Percentiles rank a stretch among this genome's conserved stretches.
Conservation (phyloP, 2,329 filamentous ascomycete species). For the Teratosphaeria destructans region DNA sequence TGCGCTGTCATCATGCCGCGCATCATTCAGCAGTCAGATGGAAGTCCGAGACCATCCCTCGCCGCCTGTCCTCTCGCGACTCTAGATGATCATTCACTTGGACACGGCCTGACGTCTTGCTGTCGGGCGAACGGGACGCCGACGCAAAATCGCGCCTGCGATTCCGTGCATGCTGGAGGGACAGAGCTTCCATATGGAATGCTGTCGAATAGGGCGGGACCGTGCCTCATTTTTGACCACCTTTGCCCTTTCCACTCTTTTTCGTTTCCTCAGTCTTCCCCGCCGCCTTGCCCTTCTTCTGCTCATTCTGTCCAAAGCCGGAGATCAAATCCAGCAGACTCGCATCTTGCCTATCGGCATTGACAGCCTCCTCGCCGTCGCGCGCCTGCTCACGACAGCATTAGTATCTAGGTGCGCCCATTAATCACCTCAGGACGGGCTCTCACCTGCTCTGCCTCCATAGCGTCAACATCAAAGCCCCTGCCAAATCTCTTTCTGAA, state of each 20-base stretch:
- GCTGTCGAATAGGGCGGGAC: not conserved
- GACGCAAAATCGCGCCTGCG: not conserved
- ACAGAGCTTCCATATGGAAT: not conserved
- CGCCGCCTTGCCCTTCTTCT: constrained; percentile 33
- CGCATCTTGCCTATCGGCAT: constrained; percentile 36
- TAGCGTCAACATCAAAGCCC: constrained; percentile 58
- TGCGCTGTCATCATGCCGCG: not conserved
- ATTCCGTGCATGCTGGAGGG: not conserved
- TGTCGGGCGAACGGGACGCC: no score
- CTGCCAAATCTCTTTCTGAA: constrained; percentile 79
- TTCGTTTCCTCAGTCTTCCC: constrained; percentile 28
- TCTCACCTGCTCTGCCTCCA: constrained; percentile 19
- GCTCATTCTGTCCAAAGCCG: constrained; percentile 29
- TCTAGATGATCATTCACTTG: no score
- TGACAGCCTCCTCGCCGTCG: constrained; percentile 40
- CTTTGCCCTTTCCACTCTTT: constrained; percentile 28
- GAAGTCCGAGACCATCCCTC: not conserved
- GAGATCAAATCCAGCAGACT: constrained; percentile 49
- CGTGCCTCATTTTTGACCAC: constrained; percentile 21
- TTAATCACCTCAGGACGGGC: not conserved
- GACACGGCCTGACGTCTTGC: no score
- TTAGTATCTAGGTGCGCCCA: not conserved
- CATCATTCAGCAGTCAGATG: not conserved
- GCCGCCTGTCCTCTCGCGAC: no score
- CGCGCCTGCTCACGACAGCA: constrained; percentile 19